phyloP scores from a whole-genome alignment of 1,139 yeast genomes.

The Yamadazyma dushanensis region DNA sequence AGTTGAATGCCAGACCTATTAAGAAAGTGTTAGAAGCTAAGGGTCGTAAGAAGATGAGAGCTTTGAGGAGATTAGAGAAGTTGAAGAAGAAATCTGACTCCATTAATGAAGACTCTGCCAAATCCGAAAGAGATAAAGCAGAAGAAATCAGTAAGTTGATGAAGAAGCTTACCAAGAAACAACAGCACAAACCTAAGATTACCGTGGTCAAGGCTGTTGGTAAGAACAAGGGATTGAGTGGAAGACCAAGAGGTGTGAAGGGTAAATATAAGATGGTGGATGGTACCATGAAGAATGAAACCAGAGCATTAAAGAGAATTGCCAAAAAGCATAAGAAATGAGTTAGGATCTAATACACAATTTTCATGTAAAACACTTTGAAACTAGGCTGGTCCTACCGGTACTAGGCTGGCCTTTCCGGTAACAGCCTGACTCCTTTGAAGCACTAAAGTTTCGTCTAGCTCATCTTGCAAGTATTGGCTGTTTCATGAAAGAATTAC shows the following conservation, averaged over 20 bases:
- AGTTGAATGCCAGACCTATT: conserved; percentile 94
- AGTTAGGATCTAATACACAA: background rate
- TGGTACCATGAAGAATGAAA: conserved; percentile 96
- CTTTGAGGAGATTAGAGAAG: conserved; percentile 83
- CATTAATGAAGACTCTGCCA: conserved; percentile 83
- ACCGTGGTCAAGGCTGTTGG: conserved; percentile 92
- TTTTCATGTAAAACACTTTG: too few relatives aligned
- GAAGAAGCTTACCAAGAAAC: conserved; percentile 78
- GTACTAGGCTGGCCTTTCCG: too few relatives aligned
- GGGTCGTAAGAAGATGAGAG: conserved; percentile 95
- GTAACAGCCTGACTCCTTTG: too few relatives aligned
- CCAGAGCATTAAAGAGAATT: conserved; percentile 86
- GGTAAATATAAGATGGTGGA: conserved; percentile 99
- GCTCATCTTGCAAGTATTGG: too few relatives aligned
- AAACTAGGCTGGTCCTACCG: background rate
- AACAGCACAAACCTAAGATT: conserved; percentile 75
- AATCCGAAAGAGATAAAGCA: conserved; percentile 91
- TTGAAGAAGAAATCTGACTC: conserved; percentile 91
- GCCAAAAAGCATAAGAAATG: conserved; percentile 66
- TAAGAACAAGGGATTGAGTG: conserved; percentile 78
- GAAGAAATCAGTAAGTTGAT: conserved; percentile 86
- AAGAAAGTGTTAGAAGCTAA: conserved; percentile 97
- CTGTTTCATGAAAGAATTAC: too few relatives aligned
- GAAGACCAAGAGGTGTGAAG: conserved; percentile 95
- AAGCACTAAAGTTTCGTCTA: too few relatives aligned